These are phyloP conservation scores for Epichloe baconii DNA, from an alignment of 2,329 filamentous ascomycete species.

Conservation along the genomic window DNA sequence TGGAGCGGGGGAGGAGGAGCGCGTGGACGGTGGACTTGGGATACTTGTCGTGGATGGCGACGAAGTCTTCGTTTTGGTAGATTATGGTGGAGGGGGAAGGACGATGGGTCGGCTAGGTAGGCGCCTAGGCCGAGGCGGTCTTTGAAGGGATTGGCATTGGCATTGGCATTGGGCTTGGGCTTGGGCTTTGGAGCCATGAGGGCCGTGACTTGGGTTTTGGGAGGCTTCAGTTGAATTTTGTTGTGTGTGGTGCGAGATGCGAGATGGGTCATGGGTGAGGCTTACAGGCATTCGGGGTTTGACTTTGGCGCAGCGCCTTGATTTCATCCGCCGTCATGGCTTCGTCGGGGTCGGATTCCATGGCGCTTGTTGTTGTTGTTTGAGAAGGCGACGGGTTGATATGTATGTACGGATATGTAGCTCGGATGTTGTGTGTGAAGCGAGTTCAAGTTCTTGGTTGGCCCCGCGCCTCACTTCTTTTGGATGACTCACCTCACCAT, in stretches of 20 bases:
- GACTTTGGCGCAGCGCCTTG: constrained; percentile 17
- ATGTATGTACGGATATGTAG: neutral
- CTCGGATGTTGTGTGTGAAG: neutral
- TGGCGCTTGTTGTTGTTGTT: neutral
- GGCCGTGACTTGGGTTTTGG: constrained; percentile 19
- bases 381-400: neutral
- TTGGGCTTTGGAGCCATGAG: constrained; percentile 27
- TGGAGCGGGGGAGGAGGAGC: constrained; percentile 70
- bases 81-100: constrained; percentile 49
- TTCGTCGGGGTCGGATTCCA: constrained; percentile 21
- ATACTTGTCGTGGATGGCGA: constrained; percentile 69
- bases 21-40: constrained; percentile 79
- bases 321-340: constrained; percentile 31
- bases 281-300: constrained; percentile 30
- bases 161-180: constrained; percentile 15
- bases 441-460: neutral
- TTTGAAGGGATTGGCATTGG: constrained; percentile 24
- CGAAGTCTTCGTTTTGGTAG: constrained; percentile 53
- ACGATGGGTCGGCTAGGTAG: constrained; percentile 52
- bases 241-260: neutral
- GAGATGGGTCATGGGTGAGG: neutral
- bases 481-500: too few relatives aligned
- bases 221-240: neutral
- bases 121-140: constrained; percentile 49
- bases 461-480: neutral